Base-by-base conservation (phyloP, 2,329 filamentous ascomycete species). In the Phyllosticta capitalensis region DNA sequence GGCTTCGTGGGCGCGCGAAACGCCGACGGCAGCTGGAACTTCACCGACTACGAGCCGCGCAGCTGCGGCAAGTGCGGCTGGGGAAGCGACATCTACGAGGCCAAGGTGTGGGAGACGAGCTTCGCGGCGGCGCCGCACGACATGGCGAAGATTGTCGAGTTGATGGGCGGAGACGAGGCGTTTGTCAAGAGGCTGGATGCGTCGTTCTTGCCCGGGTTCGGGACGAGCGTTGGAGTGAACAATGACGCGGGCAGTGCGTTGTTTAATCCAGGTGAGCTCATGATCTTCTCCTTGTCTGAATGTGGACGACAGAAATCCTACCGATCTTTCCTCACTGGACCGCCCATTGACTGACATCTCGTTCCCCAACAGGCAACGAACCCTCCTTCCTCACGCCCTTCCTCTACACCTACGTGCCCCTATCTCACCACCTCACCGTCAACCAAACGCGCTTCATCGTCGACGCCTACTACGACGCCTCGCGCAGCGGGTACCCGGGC, bases 71-170 rank as follows among this genome's bases (percentile, higher is more conserved):
- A 68, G 2, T 77, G 75, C 59, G 72, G 74, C 20, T 76, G 74
- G 74, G 54, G 59, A 0, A 68, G 71, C n/a, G 69, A 76, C 49
- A 71, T 69, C 9, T 78, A 77, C 55, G 75, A 77, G 63, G 74
- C 68, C 1, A 75, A 54, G 56, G 59, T 52, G 38, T 59, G 49
- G 60, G 59, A 69, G 74, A 77, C 56, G 76, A 78, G 56, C 61
- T 75, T 72, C 0, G 76, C 76, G 54, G 74, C 73, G 1, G 68
- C 76, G 7, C 75, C 75, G 1, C 74, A 76, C 56, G 75, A 78
- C 48, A 68, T 76, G 55, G 64, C 71, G 20, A 72, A 70, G 5
- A 64, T 78, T 22, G 76, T 78, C 22, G 63, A 70, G 2, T 70
- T 77, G 56, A 76, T 76, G 74, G 75, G 75, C 4, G 75, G 75